phyloP scores from a whole-genome alignment of 148 eudicot genomes.

The Spergularia bocconei region DNA sequence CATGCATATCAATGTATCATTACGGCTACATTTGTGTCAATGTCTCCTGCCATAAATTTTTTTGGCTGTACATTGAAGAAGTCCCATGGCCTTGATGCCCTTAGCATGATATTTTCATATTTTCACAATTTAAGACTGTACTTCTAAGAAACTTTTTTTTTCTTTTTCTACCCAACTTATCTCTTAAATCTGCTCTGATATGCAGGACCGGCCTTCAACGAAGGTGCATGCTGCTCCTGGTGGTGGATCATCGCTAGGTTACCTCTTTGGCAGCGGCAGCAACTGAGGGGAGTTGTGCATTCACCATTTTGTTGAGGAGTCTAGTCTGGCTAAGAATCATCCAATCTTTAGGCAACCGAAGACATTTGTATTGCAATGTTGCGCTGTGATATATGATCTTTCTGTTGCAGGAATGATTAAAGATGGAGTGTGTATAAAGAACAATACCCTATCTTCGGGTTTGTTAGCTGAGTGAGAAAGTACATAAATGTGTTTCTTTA shows the following conservation, averaged over 20 bases:
- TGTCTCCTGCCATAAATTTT: no score
- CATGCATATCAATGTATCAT: no score
- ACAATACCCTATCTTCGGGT: not conserved
- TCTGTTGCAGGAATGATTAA: not conserved
- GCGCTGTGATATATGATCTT: not conserved
- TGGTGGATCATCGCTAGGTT: conserved; percentile 43
- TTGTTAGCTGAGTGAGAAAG: not conserved
- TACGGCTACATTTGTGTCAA: no score
- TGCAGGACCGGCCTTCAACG: conserved; percentile 42
- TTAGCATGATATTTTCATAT: no score
- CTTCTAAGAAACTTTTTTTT: no score
- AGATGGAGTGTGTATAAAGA: conserved; percentile 3
- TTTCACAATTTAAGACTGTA: no score
- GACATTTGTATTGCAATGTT: not conserved
- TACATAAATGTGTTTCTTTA: not conserved
- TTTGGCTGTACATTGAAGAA: no score
- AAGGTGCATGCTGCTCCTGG: conserved; percentile 51
- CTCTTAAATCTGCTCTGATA: not conserved
- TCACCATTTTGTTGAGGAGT: no score
- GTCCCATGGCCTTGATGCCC: no score
- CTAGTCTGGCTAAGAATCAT: not conserved
- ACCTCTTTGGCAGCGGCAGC: conserved; percentile 40
- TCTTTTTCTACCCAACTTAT: not conserved
- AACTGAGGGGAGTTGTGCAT: not conserved
- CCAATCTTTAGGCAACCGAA: not conserved